Evolutionary conservation across 1,139 yeast species (phyloP), one percentile per base, ranked within the genome.

Genomic region (Nakaseomyces nivariensis): DNA sequence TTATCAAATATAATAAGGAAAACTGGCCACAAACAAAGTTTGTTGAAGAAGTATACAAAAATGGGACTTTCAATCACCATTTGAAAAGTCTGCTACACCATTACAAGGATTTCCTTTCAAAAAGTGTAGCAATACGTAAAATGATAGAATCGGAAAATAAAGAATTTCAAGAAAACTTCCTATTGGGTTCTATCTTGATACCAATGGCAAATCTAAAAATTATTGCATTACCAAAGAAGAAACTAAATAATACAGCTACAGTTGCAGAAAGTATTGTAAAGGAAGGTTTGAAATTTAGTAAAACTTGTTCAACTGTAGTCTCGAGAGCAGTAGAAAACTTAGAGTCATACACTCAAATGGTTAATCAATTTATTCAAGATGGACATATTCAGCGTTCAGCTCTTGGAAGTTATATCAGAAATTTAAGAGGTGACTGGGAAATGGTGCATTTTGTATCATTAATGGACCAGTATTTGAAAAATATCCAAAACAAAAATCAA

Each of bases 211-310:
- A 54, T 32, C 37, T 54, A 32, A 52, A 50, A 42, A 56, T 62
- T 29, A 53, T 61, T 43, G 60, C 62, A 50, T 54, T 58, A 9
- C 57, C 61, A 26, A 60, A 59, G 46, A 62, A 61, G 45, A 58
- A 57, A 40, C 37, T 55, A 11, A 62, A 60, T 45, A 60, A 60
- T 36, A 56, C 53, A 10, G 49, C 53, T 17, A 51, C 64, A 3
- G 50, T 62, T 4, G 48, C 56, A 0, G 67, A 62, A 45, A 58
- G 73, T 27, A 72, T 85, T 2, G 65, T 86, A 37, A 75, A 80
- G 55, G 89, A 85, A 51, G 92, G 95, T 0, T 67, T 90, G 41
- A 82, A 84, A 59, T 73, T 82, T 51, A 80, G 89, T 13, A 76
- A 77, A 48, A 66, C 67, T 43, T 83, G 81, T 41, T 79, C 79